Evolutionary conservation across 2,329 filamentous ascomycete species (phyloP), one percentile per base, ranked within the genome.

Genomic region (Ophiostoma ips): DNA sequence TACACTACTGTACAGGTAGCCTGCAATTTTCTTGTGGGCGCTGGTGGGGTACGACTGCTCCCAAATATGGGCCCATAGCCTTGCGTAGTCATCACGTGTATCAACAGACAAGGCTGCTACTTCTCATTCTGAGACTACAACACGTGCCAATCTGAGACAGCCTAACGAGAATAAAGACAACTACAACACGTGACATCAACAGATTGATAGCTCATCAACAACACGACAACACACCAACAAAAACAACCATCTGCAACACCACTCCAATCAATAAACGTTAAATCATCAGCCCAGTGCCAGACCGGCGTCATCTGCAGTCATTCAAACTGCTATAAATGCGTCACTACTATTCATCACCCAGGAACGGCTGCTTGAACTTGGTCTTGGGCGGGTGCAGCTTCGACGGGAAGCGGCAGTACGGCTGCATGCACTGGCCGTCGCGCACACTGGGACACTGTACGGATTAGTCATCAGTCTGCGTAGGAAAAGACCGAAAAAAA

Each of bases 321-420:
- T 10, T 43, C 40, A 18, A 15, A 15, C 30, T 43, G 24, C 24
- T 30, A 43, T 28, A 11, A 43, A 12, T 16, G 28, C 10, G 5
- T 12, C 9, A 16, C 28, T 7, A 9, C 19, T 46, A 49, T 4
- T 52, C 50, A n/a, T 52, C 50, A 28, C 48, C 51, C 13, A 44
- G 21, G 47, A 48, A 53, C 2, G 52, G 52, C 19, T 51, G 41
- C 40, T 37, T 70, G 56, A 71, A 72, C 56, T 69, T 75, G 5
- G 75, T 79, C n/a, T 68, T 69, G 1, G 76, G 76, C 0, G 77
- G 76, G 60, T 81, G 77, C 18, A 71, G 68, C 2, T 72, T 66
- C 15, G 66, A 61, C 2, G 62, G 59, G 58, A 79, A 81, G 54
- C 73, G 73, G 67, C 77, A 81, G 57, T 66, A 71, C 15, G 72